These are phyloP conservation scores for Phyllosticta capitalensis DNA, from an alignment of 2,329 filamentous ascomycete species.

Conservation along the genomic window DNA sequence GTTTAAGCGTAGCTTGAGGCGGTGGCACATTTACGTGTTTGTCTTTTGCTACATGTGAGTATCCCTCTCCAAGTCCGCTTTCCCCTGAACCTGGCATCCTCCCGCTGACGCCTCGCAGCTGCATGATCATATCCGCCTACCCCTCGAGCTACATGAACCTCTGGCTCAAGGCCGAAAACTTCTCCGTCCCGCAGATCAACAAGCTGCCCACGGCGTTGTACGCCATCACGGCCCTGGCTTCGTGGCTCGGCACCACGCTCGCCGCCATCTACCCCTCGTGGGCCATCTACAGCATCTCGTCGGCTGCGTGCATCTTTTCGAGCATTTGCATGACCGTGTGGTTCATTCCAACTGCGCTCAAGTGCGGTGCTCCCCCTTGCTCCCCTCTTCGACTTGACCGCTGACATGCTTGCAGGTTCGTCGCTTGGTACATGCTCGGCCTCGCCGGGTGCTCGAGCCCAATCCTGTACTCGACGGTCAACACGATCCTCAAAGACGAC, in stretches of 20 bases:
- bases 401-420: slow-evolving; percentile 20
- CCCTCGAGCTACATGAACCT: slow-evolving; percentile 42
- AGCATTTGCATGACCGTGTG: slow-evolving; percentile 40
- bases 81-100: too few species aligned
- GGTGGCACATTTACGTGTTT: slow-evolving; percentile 46
- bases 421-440: slow-evolving; percentile 36
- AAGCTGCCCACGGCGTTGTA: slow-evolving; percentile 41
- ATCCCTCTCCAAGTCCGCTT: slow-evolving; percentile 14
- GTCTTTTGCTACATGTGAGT: slow-evolving; percentile 41
- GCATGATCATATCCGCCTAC: slow-evolving; percentile 27
- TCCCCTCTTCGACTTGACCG: too few species aligned
- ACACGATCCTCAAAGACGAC: slow-evolving; percentile 32
- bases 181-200: slow-evolving; percentile 41
- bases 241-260: slow-evolving; percentile 41
- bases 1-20: slow-evolving; percentile 35
- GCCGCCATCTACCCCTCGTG: slow-evolving; percentile 43
- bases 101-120: slow-evolving; percentile 18
- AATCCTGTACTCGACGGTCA: slow-evolving; percentile 37
- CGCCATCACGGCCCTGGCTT: slow-evolving; percentile 40
- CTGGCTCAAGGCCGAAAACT: slow-evolving; percentile 42
- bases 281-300: slow-evolving; percentile 38
- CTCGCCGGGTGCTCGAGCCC: slow-evolving; percentile 31
- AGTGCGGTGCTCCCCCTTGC: too few species aligned
- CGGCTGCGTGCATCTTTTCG: slow-evolving; percentile 34
- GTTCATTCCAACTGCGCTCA: slow-evolving; percentile 41